phyloP scores from a whole-genome alignment of 257 asterid genomes.

The Ballota nigra region DNA sequence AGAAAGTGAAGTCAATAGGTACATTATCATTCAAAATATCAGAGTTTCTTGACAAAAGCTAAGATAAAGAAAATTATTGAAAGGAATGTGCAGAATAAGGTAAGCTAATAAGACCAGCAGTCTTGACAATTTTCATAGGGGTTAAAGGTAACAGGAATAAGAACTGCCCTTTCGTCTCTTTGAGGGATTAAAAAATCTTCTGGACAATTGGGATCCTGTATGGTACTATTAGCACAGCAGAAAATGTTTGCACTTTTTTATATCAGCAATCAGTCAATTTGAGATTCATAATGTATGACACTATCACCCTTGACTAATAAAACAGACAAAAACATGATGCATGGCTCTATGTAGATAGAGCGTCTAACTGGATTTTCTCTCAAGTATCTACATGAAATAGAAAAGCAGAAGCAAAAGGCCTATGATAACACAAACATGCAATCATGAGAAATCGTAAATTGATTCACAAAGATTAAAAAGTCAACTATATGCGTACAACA shows the following conservation, averaged over 20 bases:
- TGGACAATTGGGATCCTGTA: not conserved
- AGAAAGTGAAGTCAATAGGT: not conserved
- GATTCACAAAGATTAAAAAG: not conserved
- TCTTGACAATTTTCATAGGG: not conserved
- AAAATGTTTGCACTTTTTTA: no score
- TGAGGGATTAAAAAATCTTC: not conserved
- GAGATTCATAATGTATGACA: not conserved
- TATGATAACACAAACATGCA: not conserved
- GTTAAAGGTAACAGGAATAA: not conserved
- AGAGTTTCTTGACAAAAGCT: not conserved
- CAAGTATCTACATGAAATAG: not conserved
- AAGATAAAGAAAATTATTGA: not conserved
- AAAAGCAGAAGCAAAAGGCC: not conserved
- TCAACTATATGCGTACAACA: not conserved
- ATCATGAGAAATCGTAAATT: not conserved
- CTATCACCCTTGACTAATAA: not conserved
- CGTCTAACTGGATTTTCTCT: not conserved
- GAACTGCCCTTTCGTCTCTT: not conserved
- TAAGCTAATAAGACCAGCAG: slow-evolving; percentile 6
- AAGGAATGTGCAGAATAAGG: not conserved
- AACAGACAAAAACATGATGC: not conserved
- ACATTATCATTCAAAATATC: not conserved
- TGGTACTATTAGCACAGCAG: no score
- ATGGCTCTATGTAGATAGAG: not conserved
- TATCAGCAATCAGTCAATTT: not conserved